A percentile compares a stretch with the other conserved stretches of the same genome.
Conservation (phyloP, 1,284 basidiomycete genomes). For the Butyriboletus appendiculatus region DNA sequence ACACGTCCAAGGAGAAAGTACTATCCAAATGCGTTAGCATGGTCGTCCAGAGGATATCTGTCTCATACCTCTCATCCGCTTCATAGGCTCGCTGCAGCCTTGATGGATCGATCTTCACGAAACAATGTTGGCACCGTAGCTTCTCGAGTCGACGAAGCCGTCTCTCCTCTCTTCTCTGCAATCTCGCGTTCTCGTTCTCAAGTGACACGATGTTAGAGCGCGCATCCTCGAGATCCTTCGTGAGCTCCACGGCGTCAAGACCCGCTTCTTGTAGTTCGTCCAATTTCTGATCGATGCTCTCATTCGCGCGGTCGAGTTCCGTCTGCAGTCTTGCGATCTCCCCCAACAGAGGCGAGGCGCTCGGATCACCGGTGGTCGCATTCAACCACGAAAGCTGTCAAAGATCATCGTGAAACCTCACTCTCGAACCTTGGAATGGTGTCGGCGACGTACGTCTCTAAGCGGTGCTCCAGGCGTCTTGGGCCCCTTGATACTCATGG, state of each 20-base stretch:
- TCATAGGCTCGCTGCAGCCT: slow-evolving; percentile 39
- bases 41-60: not conserved
- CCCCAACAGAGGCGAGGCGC: slow-evolving; percentile 55
- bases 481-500: slow-evolving; percentile 65
- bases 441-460: slow-evolving; percentile 58
- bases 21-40: slow-evolving; percentile 36
- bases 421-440: not conserved
- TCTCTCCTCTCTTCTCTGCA: slow-evolving; percentile 66
- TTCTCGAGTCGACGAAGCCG: slow-evolving; percentile 56
- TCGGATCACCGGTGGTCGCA: slow-evolving; percentile 50
- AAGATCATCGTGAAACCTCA: slow-evolving; percentile 6
- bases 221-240: slow-evolving; percentile 70
- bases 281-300: slow-evolving; percentile 82
- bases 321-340: slow-evolving; percentile 68
- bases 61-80: slow-evolving; percentile 61
- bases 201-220: slow-evolving; percentile 53
- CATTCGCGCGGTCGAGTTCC: slow-evolving; percentile 75
- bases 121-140: slow-evolving; percentile 65
- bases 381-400: slow-evolving; percentile 72
- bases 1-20: slow-evolving; percentile 52
- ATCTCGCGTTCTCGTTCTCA: slow-evolving; percentile 66
- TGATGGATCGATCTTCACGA: slow-evolving; percentile 56
- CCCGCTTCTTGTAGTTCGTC: slow-evolving; percentile 81
- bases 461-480: slow-evolving; percentile 77
- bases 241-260: slow-evolving; percentile 65